phyloP scores from a whole-genome alignment of 1,284 basidiomycete species.

The Erythrobasidium hasegawianum region DNA sequence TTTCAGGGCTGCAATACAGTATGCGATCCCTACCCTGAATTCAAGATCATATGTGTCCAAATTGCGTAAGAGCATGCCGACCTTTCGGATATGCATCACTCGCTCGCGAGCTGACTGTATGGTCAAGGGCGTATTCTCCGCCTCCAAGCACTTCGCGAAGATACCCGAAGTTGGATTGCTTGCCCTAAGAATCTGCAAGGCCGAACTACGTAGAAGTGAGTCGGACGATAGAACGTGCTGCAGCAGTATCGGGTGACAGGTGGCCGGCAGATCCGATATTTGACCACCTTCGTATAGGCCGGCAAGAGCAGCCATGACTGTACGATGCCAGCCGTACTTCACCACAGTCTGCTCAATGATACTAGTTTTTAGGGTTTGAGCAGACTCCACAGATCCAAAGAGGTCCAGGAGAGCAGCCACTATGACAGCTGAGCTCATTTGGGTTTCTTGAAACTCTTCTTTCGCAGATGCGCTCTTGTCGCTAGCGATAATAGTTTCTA shows the following conservation, averaged over 20 bases:
- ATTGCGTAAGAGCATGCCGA: conserved; percentile 43
- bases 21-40: conserved; percentile 8
- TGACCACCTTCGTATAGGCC: conserved; percentile 26
- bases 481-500: not conserved
- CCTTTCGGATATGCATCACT: conserved; percentile 60
- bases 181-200: conserved; percentile 49
- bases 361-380: not conserved
- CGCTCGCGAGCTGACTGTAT: conserved; percentile 76
- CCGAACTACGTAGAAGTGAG: conserved; percentile 48
- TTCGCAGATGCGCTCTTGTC: not conserved
- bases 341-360: conserved; percentile 34
- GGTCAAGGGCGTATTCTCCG: conserved; percentile 44
- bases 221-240: conserved; percentile 53
- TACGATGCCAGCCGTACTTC: conserved; percentile 42
- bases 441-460: conserved; percentile 3
- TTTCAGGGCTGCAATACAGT: conserved; percentile 67
- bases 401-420: conserved; percentile 1
- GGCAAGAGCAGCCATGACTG: conserved; percentile 39
- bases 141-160: conserved; percentile 42
- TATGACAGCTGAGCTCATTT: not conserved
- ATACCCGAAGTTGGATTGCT: conserved; percentile 35
- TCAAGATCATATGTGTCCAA: not conserved
- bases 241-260: conserved; percentile 42
- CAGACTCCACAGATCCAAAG: not conserved
- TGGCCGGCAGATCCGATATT: not conserved